Evolutionary conservation across 2,329 filamentous ascomycete species (phyloP), one percentile per base, ranked within the genome.

Genomic region (Apiospora aurea): DNA sequence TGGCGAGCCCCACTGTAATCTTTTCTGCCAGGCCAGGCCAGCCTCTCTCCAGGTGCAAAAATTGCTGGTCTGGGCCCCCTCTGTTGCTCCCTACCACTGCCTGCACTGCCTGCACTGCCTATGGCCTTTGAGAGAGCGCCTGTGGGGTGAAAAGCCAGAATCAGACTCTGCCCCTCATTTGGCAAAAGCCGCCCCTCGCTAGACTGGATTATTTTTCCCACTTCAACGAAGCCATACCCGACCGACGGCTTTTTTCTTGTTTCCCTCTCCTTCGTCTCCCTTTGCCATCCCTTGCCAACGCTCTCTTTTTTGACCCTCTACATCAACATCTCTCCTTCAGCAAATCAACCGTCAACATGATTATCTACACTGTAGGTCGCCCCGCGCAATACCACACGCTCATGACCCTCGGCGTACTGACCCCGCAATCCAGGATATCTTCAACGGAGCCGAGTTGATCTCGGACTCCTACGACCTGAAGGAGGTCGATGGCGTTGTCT

Each of bases 381-480:
- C 34, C 18, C 38, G 46, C 21, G 53, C 53, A 16, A 16, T 38
- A 43, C n/a, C 5, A 44, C 47, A 13, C 18, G 14, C 34, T 64
- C 57, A 11, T 16, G 26, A n/a, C 16, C 26, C 24, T 68, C n/a
- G 26, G 26, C 21, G 69, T 69, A 21, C 67, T 51, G 67, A 70
- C 72, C 72, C 70, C 70, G 70, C 70, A 73, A 72, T 71, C 53
- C 80, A 99, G 96, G 96, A 99, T 83, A 86, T 96, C 79, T 83
- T 98, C 85, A 93, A 90, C 85, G 94, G 87, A 77, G 72, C 71
- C 72, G 96, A 99, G 92, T 90, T 99, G 84, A 92, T 98, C 91
- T 97, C 96, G 81, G 96, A 98, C 87, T 96, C 93, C 78, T 98
- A 92, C 87, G 88, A 95, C 78, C 84, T 97, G 82, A 94, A 94